Evolutionary conservation across 2,329 filamentous ascomycete genomes (phyloP).

Genomic region (Xylariales sp.): DNA sequence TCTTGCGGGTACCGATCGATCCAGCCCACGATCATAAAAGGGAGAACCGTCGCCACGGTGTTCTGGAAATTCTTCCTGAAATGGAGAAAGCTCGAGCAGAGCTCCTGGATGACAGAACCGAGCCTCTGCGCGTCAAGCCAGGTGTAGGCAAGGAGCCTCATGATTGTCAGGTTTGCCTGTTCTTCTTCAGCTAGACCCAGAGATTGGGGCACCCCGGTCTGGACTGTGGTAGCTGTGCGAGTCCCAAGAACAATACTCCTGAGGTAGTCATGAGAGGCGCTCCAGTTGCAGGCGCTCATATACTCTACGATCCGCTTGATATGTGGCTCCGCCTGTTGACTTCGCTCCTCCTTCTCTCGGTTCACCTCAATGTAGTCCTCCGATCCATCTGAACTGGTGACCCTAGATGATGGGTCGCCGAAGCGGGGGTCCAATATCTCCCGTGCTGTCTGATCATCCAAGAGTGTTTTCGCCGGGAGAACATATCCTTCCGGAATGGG

Average conservation of each 20-base stretch:
- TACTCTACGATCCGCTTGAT: constrained; percentile 58
- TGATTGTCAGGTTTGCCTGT: constrained; percentile 44
- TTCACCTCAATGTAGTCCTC: constrained; percentile 31
- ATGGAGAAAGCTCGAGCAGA: constrained; percentile 63
- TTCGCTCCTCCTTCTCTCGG: constrained; percentile 27
- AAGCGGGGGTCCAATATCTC: constrained; percentile 28
- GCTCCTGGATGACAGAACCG: constrained; percentile 58
- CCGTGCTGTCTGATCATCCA: constrained; percentile 45
- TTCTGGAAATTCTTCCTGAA: constrained; percentile 62
- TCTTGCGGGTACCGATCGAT: constrained; percentile 61
- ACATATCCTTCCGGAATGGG: constrained; percentile 55
- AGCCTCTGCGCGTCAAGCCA: constrained; percentile 62
- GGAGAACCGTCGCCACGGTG: constrained; percentile 57
- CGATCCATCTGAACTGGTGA: constrained; percentile 26
- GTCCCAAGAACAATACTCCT: constrained; percentile 47
- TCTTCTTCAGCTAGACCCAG: constrained; percentile 44
- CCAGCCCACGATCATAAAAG: constrained; percentile 61
- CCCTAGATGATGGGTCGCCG: constrained; percentile 17
- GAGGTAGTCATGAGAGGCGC: constrained; percentile 54
- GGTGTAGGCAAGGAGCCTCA: constrained; percentile 58
- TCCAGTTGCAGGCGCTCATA: constrained; percentile 61
- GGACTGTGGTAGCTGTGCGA: constrained; percentile 36
- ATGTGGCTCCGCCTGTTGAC: constrained; percentile 46
- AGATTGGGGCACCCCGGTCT: constrained; percentile 32
- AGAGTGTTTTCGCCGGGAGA: constrained; percentile 51